phyloP scores from a whole-genome alignment of 495 filamentous ascomycete species.

The Talaromyces adpressus region DNA sequence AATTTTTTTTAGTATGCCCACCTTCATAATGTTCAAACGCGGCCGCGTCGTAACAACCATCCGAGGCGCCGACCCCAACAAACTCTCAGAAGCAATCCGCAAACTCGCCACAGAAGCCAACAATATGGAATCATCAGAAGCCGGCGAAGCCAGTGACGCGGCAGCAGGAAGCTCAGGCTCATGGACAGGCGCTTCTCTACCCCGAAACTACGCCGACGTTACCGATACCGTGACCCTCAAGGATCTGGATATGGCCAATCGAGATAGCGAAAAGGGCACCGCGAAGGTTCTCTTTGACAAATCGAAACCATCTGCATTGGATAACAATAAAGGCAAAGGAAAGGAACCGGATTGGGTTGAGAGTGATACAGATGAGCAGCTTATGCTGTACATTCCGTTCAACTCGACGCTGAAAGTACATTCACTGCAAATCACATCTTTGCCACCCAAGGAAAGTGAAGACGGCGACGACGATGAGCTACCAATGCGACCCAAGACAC shows the following conservation, averaged over 20 bases:
- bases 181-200: conserved; percentile 70
- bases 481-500: conserved; percentile 78
- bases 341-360: conserved; percentile 82
- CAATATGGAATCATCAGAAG: conserved; percentile 40
- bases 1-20: conserved; percentile 51
- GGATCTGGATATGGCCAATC: conserved; percentile 82
- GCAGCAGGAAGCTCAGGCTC: conserved; percentile 25
- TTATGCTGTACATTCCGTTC: conserved; percentile 92
- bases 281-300: conserved; percentile 66
- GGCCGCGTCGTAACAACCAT: conserved; percentile 60
- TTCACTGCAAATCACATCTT: conserved; percentile 80
- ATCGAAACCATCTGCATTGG: conserved; percentile 58
- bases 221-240: conserved; percentile 72
- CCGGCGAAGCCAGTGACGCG: conserved; percentile 17
- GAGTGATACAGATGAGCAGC: conserved; percentile 96
- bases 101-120: conserved; percentile 67
- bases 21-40: conserved; percentile 85
- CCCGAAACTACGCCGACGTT: conserved; percentile 77
- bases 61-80: conserved; percentile 61
- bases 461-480: conserved; percentile 60
- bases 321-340: conserved; percentile 48
- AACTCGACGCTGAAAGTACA: conserved; percentile 85
- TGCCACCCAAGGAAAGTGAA: conserved; percentile 48
- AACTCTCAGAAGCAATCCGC: conserved; percentile 61
- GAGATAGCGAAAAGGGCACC: conserved; percentile 60